These are phyloP conservation scores for Polygonum maritimum DNA, from an alignment of 148 eudicot species.

Conservation along the genomic window DNA sequence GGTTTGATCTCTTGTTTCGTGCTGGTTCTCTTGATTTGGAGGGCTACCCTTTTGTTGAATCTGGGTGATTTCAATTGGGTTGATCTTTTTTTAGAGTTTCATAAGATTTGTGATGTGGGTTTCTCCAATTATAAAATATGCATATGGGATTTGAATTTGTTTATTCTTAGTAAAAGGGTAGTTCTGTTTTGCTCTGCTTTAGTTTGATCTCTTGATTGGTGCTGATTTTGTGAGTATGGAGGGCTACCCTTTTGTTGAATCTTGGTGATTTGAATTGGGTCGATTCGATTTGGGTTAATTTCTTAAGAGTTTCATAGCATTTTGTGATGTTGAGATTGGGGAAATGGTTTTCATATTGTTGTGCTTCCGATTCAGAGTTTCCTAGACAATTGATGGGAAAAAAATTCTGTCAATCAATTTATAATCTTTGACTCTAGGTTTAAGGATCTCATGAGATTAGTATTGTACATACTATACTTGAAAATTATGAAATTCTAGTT, in stretches of 20 bases:
- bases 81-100: background rate
- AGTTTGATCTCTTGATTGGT: constrained; percentile 17
- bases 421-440: background rate
- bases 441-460: background rate
- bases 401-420: background rate
- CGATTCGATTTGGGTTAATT: background rate
- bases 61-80: constrained; percentile 20
- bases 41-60: constrained; percentile 17
- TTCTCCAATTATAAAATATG: too few species aligned
- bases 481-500: constrained; percentile 1
- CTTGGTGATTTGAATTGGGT: too few species aligned
- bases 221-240: background rate
- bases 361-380: background rate
- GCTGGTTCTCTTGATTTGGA: background rate
- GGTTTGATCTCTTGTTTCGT: background rate
- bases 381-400: too few species aligned
- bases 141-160: too few species aligned
- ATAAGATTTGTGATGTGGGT: too few species aligned
- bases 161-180: too few species aligned
- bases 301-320: background rate
- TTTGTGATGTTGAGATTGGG: background rate
- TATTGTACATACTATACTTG: background rate
- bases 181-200: background rate
- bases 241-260: too few species aligned
- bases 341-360: background rate